These are phyloP conservation scores for Anacardium occidentale DNA, from an alignment of 345 rosid species.

Conservation along the genomic window DNA sequence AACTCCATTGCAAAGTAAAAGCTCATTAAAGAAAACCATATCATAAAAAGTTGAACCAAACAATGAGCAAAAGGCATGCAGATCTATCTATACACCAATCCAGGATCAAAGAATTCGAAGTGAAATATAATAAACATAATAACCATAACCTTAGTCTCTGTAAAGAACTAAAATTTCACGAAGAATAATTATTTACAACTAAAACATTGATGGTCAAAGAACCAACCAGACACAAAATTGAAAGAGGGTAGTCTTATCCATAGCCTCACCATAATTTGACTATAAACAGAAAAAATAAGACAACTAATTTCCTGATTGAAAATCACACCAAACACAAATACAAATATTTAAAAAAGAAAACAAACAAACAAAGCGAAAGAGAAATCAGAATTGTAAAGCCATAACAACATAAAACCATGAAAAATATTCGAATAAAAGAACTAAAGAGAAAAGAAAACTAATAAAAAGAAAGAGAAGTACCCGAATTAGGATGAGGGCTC, in stretches of 20 bases:
- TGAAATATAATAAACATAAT: background rate
- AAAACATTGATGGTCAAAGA: background rate
- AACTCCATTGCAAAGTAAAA: background rate
- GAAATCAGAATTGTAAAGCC: background rate
- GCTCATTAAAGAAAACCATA: background rate
- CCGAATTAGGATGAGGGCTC: conserved; percentile 54
- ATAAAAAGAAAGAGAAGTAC: conserved; percentile 31
- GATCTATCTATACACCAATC: conserved; percentile 7
- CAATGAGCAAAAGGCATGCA: background rate
- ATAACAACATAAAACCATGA: background rate
- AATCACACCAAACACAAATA: background rate
- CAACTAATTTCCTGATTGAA: background rate
- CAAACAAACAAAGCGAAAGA: background rate
- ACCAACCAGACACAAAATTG: background rate
- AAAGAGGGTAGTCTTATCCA: background rate
- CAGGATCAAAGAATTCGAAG: conserved; percentile 5
- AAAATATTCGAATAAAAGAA: background rate
- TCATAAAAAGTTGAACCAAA: background rate
- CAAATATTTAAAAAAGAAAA: background rate
- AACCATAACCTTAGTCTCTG: background rate
- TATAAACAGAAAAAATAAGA: background rate
- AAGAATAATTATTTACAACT: background rate
- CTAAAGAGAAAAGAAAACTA: background rate
- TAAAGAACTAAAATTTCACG: background rate
- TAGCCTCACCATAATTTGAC: background rate